Evolutionary conservation across 1,139 yeast species (phyloP).

Genomic region (Candida sanyaensis): DNA sequence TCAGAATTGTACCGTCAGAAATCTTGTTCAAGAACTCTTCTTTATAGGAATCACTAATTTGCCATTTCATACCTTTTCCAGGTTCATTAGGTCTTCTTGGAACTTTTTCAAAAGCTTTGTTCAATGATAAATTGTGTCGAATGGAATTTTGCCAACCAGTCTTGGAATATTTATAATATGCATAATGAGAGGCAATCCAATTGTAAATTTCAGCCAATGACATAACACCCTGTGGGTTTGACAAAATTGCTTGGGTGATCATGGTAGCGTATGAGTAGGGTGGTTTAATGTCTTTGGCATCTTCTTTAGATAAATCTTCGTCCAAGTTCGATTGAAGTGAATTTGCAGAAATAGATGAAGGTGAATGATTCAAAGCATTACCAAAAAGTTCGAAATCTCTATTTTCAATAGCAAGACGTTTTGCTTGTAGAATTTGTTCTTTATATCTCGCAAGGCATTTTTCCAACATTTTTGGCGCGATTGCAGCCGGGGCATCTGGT

Average conservation of each 20-base stretch:
- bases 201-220: slow-evolving; percentile 89
- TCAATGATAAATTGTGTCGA: slow-evolving; percentile 59
- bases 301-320: slow-evolving; percentile 84
- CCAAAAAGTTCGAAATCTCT: slow-evolving; percentile 59
- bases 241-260: slow-evolving; percentile 95
- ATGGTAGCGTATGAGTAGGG: slow-evolving; percentile 97
- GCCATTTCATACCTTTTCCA: slow-evolving; percentile 99
- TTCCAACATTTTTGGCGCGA: slow-evolving; percentile 53
- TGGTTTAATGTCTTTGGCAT: slow-evolving; percentile 90
- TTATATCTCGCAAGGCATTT: slow-evolving; percentile 36
- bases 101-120: slow-evolving; percentile 80
- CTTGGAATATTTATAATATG: slow-evolving; percentile 87
- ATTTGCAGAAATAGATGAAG: slow-evolving; percentile 42
- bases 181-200: slow-evolving; percentile 86
- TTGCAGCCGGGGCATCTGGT: slow-evolving; percentile 84
- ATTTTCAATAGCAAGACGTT: slow-evolving; percentile 12
- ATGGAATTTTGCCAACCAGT: slow-evolving; percentile 81
- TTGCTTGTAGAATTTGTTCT: slow-evolving; percentile 14
- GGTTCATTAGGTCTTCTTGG: slow-evolving; percentile 96
- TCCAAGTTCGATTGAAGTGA: slow-evolving; percentile 51
- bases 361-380: slow-evolving; percentile 42
- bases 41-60: slow-evolving; percentile 80
- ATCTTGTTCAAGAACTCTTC: slow-evolving; percentile 82
- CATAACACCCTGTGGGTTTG: slow-evolving; percentile 84
- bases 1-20: slow-evolving; percentile 69